Evolutionary conservation across 345 rosid genomes (phyloP), one percentile per base, ranked within the genome.

Genomic region (Populus nigra): DNA sequence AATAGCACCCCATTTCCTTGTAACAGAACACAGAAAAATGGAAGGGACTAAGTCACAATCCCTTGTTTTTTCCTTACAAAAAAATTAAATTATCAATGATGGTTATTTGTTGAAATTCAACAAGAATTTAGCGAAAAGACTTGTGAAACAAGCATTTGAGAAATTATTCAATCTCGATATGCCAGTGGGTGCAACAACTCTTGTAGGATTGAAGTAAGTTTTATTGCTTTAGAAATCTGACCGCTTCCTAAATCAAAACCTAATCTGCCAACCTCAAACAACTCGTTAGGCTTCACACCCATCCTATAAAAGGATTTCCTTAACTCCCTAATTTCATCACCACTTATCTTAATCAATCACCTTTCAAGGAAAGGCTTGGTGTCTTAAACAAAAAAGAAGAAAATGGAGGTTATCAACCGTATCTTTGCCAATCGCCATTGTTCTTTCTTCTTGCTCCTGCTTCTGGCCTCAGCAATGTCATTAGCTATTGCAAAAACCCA

Each of bases 181-280:
- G 84, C 82, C 16, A 90, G 94, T 88, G 89, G 92, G 92, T 86
- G 89, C 85, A 89, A 88, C 94, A 77, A 90, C 92, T 88, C 35
- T 18, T 38, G 33, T 25, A 73, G 85, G 77, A 84, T 84, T 85
- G 84, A 85, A 71, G 86, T 13, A 77, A 85, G 78, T 71, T 36
- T 74, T 27, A 27, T 27, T 50, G 71, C 73, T 50, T 45, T n/a
- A 9, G 31, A 22, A 71, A 47, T 70, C 71, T 43, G 63, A 67
- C 82, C 77, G 68, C 66, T 73, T 77, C 6, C 77, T 67, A 72
- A 83, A 84, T 85, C 81, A 83, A 87, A 89, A 90, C 91, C 94
- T 88, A 89, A 90, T 84, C 85, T 75, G 87, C 92, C 91, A 83
- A 88, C 89, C 89, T 59, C 18, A 80, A 84, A 73, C 77, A 63